A percentile compares a stretch with the other conserved stretches of the same genome.
These are phyloP conservation scores for Lodderomyces elongisporus DNA, from an alignment of 1,139 yeast genomes.

Conservation along the genomic window DNA sequence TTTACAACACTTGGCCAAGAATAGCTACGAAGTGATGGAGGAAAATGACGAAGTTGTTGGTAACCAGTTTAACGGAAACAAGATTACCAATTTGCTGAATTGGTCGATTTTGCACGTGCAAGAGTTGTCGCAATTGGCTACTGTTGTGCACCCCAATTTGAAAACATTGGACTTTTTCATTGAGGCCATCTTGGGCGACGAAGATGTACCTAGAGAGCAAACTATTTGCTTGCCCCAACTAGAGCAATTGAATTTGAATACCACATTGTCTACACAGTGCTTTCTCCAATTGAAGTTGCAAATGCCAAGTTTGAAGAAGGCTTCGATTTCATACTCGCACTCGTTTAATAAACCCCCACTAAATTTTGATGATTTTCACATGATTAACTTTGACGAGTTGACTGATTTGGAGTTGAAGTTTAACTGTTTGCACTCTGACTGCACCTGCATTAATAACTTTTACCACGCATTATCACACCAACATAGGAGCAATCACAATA, in stretches of 20 bases:
- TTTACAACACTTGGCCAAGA: constrained; percentile 10
- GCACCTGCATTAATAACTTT: constrained; percentile 12
- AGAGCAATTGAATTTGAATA: constrained; percentile 10
- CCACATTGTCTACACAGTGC: constrained; percentile 11
- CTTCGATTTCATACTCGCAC: constrained; percentile 11
- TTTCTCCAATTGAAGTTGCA: constrained; percentile 7
- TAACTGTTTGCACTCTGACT: constrained; percentile 12
- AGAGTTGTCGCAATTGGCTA: constrained; percentile 9
- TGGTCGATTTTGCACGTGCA: constrained; percentile 11
- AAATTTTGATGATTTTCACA: constrained; percentile 4
- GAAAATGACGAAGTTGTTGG: constrained; percentile 11
- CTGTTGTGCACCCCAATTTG: constrained; percentile 9
- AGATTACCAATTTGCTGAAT: constrained; percentile 10
- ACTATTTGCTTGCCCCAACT: constrained; percentile 4
- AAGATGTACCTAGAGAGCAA: constrained; percentile 1
- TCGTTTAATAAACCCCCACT: constrained; percentile 9
- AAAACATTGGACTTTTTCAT: constrained; percentile 11
- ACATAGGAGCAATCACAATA: neutral
- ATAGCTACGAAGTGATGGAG: constrained; percentile 8
- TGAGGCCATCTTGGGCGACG: constrained; percentile 7
- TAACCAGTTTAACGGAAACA: neutral
- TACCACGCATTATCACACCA: constrained; percentile 9
- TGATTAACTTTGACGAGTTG: constrained; percentile 9
- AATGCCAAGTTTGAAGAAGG: constrained; percentile 9
- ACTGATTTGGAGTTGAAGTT: constrained; percentile 11